These are phyloP conservation scores for Alternaria incomplexa DNA, from an alignment of 2,329 filamentous ascomycete genomes.

Conservation along the genomic window DNA sequence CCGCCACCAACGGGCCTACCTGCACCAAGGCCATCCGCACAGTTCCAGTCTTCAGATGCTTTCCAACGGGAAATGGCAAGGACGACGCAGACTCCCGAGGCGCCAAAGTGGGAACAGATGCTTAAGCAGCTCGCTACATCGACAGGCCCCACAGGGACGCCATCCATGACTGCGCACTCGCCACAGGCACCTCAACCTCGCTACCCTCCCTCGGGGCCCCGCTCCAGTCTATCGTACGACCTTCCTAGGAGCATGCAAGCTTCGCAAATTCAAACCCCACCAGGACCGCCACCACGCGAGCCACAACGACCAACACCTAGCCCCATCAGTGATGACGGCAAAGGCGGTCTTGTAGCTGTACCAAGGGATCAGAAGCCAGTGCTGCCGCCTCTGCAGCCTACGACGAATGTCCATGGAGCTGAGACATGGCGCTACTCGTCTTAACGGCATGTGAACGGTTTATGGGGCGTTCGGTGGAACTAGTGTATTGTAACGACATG, in stretches of 20 bases:
- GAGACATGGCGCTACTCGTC: slow-evolving; percentile 43
- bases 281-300: slow-evolving; percentile 21
- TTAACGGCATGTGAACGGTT: background rate
- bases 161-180: slow-evolving; percentile 8
- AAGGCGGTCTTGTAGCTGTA: slow-evolving; percentile 11
- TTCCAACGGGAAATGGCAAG: slow-evolving; percentile 51
- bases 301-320: slow-evolving; percentile 39
- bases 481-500: slow-evolving; percentile 10
- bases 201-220: slow-evolving; percentile 17
- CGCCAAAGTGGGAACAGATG: slow-evolving; percentile 44
- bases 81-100: slow-evolving; percentile 24
- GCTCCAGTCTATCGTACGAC: slow-evolving; percentile 21
- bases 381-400: slow-evolving; percentile 8
- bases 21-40: slow-evolving; percentile 40
- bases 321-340: slow-evolving; percentile 43
- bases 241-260: slow-evolving; percentile 16
- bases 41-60: slow-evolving; percentile 53
- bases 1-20: slow-evolving; percentile 15
- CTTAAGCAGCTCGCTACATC: slow-evolving; percentile 40
- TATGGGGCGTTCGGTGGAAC: background rate
- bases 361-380: slow-evolving; percentile 11
- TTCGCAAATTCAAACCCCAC: slow-evolving; percentile 21
- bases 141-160: slow-evolving; percentile 13
- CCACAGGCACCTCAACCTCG: slow-evolving; percentile 25
- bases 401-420: slow-evolving; percentile 24